Evolutionary conservation across 2,329 filamentous ascomycete genomes (phyloP).

Genomic region (Fusarium sulawesiense): DNA sequence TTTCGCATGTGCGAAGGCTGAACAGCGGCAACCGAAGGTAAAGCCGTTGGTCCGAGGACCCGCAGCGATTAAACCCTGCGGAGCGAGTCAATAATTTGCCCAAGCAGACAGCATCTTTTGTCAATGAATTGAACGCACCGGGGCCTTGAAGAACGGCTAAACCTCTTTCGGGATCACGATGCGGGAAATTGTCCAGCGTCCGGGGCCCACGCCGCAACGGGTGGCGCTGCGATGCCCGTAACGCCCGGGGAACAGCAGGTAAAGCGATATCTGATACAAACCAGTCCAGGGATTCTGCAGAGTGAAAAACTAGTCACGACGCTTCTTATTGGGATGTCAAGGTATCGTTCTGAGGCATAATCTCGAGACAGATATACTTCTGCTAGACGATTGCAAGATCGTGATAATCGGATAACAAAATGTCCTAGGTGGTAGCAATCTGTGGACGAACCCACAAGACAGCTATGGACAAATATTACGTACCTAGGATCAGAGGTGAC

Average conservation of each 20-base stretch:
- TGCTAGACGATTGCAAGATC: not conserved
- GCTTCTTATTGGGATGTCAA: not conserved
- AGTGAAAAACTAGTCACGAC: not conserved
- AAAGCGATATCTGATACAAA: constrained; percentile 32
- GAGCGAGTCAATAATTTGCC: constrained; percentile 31
- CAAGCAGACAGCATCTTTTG: constrained; percentile 35
- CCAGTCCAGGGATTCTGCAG: constrained; percentile 12
- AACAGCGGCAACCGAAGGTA: constrained; percentile 44
- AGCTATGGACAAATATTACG: not conserved
- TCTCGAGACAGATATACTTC: not conserved
- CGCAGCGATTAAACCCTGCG: constrained; percentile 14
- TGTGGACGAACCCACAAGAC: too few relatives aligned
- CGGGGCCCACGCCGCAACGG: constrained; percentile 39
- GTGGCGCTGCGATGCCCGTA: constrained; percentile 32
- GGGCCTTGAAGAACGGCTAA: constrained; percentile 30
- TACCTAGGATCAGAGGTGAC: not conserved
- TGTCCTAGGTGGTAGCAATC: not conserved
- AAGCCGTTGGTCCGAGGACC: constrained; percentile 46
- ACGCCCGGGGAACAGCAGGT: constrained; percentile 34
- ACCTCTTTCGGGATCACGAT: constrained; percentile 36
- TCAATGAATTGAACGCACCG: constrained; percentile 38
- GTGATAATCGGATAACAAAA: not conserved
- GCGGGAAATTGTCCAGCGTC: constrained; percentile 44
- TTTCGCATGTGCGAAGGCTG: constrained; percentile 42
- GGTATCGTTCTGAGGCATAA: not conserved